Evolutionary conservation across 345 rosid species (phyloP).

Genomic region (Euphorbia lathyris): DNA sequence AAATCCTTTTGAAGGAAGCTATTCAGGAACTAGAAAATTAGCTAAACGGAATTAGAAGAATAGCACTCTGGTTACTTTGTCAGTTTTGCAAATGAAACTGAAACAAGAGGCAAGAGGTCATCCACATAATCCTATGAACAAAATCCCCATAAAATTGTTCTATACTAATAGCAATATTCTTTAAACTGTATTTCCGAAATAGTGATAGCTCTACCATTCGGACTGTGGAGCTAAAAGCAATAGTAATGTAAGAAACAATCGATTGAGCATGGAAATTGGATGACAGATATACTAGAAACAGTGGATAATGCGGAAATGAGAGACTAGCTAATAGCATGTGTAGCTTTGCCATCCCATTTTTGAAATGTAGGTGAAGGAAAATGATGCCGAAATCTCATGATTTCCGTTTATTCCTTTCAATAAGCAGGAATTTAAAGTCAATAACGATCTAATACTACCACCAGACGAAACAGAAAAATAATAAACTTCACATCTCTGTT

Average conservation of each 20-base stretch:
- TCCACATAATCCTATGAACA: background rate
- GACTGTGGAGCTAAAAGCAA: background rate
- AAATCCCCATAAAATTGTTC: background rate
- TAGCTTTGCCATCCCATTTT: background rate
- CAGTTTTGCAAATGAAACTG: background rate
- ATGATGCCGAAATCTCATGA: background rate
- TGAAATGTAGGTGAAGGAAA: background rate
- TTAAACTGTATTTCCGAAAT: background rate
- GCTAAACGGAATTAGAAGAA: background rate
- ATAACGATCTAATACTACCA: background rate
- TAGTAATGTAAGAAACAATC: too few species aligned
- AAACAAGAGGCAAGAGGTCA: background rate
- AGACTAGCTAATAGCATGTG: background rate
- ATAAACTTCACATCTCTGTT: background rate
- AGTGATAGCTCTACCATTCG: background rate
- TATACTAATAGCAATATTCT: background rate
- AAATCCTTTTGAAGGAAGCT: too few species aligned
- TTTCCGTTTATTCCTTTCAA: background rate
- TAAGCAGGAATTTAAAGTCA: background rate
- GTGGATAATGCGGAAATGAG: background rate
- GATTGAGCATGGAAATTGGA: background rate
- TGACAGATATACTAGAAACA: background rate
- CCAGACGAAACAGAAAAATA: background rate
- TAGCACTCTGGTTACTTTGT: background rate
- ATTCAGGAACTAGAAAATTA: too few species aligned